A percentile compares a stretch with the other conserved stretches of the same genome.
Conservation (phyloP, 768 basidiomycete species). For the Boletus rufocinnamomeus region DNA sequence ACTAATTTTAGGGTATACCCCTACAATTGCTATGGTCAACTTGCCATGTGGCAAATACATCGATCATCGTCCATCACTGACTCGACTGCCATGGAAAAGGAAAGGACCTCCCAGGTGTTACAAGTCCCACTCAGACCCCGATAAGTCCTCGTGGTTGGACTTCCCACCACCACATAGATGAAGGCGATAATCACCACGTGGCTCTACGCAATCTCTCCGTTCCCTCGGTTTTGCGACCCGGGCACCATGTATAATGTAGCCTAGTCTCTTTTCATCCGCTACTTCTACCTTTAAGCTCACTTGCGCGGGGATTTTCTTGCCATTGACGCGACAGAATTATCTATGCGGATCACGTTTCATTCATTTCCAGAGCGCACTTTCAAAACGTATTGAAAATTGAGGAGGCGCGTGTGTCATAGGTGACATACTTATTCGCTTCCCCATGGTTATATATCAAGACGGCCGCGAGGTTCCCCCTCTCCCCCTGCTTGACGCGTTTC, state of each 20-base stretch:
- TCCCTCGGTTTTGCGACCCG: background rate
- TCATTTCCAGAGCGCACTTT: background rate
- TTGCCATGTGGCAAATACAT: background rate
- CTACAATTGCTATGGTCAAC: background rate
- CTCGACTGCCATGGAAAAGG: background rate
- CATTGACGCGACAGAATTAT: background rate
- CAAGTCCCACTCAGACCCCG: background rate
- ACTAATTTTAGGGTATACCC: background rate
- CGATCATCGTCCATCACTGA: background rate
- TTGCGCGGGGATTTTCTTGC: background rate
- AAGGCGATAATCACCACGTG: background rate
- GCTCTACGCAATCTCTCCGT: background rate
- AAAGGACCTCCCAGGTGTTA: background rate
- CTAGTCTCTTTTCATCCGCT: background rate
- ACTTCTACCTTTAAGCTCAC: background rate
- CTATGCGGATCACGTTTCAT: background rate
- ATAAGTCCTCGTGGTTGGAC: background rate
- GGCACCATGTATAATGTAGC: background rate
- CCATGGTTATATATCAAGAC: constrained; percentile 9
- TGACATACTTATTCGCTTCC: background rate
- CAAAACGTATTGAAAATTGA: background rate
- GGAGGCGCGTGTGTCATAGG: background rate
- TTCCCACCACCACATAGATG: background rate
- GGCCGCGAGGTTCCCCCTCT: background rate
- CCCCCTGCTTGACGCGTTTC: constrained; percentile 9